Evolutionary conservation across 2,329 filamentous ascomycete species (phyloP).

Genomic region (Ceratocystis diversiconidia): DNA sequence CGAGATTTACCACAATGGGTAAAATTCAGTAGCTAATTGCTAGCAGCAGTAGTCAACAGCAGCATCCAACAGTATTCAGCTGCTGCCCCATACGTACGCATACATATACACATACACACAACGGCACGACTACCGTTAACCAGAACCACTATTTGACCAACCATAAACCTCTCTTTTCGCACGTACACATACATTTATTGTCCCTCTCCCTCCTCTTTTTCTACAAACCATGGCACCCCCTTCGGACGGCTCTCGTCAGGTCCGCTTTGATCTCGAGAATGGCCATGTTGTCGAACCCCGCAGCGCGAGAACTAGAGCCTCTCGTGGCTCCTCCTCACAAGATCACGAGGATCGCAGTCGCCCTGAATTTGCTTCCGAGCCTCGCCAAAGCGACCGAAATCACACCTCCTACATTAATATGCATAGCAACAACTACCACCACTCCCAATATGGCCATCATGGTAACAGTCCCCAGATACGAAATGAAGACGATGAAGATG

Average conservation of each 20-base stretch:
- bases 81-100: background rate
- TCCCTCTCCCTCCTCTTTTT: background rate
- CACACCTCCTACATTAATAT: constrained; percentile 9
- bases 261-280: constrained; percentile 11
- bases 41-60: too few species aligned
- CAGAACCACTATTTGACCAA: background rate
- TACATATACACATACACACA: background rate
- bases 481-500: background rate
- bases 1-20: too few species aligned
- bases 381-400: constrained; percentile 9
- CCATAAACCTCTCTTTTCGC: background rate
- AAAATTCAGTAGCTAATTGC: too few species aligned
- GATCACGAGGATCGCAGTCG: constrained; percentile 7
- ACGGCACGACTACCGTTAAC: background rate
- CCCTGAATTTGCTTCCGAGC: constrained; percentile 9
- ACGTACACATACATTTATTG: background rate
- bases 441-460: background rate
- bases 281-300: constrained; percentile 2
- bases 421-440: constrained; percentile 1
- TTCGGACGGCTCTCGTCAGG: constrained; percentile 4
- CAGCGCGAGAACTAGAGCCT: background rate
- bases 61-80: background rate
- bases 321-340: background rate
- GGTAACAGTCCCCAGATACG: background rate
- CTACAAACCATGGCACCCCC: background rate